Evolutionary conservation across 441 rosid genomes (phyloP).

Genomic region (Erodium trifolium): DNA sequence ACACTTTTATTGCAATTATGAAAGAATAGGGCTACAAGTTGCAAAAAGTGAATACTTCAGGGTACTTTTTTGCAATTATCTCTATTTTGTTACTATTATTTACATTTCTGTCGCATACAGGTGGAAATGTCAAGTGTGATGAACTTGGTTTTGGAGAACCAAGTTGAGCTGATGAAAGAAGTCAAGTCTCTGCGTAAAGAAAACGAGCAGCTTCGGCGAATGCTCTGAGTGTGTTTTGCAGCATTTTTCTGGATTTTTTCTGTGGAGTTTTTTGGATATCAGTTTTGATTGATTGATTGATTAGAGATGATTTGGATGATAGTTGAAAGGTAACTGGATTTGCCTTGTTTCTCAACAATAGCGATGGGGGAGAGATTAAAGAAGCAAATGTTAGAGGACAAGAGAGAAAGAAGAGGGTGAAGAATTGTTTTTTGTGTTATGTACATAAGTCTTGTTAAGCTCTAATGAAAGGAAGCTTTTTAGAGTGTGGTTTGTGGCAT

Average conservation of each 20-base stretch:
- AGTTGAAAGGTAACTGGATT: not conserved
- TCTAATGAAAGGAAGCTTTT: not conserved
- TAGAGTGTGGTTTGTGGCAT: too few species aligned
- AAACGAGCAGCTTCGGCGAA: constrained; percentile 1
- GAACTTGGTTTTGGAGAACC: constrained; percentile 6
- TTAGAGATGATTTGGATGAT: not conserved
- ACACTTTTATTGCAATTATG: too few species aligned
- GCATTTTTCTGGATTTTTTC: not conserved
- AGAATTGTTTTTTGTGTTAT: not conserved
- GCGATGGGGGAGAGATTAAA: not conserved
- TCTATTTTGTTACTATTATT: not conserved
- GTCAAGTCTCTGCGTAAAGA: constrained; percentile 8
- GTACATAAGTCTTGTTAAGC: not conserved
- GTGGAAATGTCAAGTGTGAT: constrained; percentile 8
- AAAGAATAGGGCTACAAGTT: too few species aligned
- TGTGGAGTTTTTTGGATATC: too few species aligned
- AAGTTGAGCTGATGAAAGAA: constrained; percentile 7
- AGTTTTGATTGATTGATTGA: not conserved
- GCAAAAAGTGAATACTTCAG: too few species aligned
- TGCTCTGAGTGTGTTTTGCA: not conserved
- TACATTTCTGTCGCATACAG: not conserved
- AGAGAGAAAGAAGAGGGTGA: not conserved
- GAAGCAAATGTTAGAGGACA: not conserved
- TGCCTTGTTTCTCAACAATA: not conserved
- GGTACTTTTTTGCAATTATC: too few species aligned